Conservation (phyloP, 768 basidiomycete species). For the Serpula lacrymans region DNA sequence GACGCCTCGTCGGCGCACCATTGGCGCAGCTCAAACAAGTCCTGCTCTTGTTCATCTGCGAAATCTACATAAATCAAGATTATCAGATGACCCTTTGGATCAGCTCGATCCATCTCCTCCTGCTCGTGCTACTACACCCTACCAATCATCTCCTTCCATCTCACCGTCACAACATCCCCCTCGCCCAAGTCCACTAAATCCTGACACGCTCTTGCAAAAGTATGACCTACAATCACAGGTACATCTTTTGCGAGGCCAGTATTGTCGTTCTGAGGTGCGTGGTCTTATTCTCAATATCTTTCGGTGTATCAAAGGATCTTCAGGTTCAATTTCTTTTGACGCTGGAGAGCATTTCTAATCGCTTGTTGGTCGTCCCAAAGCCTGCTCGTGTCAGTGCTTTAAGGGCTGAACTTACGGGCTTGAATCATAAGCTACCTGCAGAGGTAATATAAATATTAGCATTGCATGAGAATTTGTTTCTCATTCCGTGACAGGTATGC, state of each 20-base stretch:
- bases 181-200: constrained; percentile 40
- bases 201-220: constrained; percentile 57
- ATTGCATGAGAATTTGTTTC: not conserved
- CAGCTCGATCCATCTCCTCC: constrained; percentile 51
- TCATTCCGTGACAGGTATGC: constrained; percentile 53
- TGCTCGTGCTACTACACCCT: constrained; percentile 40
- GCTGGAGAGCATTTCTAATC: constrained; percentile 90
- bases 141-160: constrained; percentile 72
- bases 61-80: constrained; percentile 46
- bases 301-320: constrained; percentile 11
- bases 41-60: constrained; percentile 66
- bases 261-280: constrained; percentile 81
- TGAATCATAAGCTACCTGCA: constrained; percentile 95
- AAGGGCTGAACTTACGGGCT: constrained; percentile 88
- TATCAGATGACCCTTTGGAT: constrained; percentile 73
- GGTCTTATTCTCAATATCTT: not conserved
- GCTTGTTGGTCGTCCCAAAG: constrained; percentile 86
- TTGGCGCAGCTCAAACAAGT: constrained; percentile 67
- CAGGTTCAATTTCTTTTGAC: constrained; percentile 84
- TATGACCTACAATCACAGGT: constrained; percentile 68
- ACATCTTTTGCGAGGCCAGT: constrained; percentile 79
- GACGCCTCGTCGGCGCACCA: constrained; percentile 52
- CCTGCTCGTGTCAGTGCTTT: constrained; percentile 96
- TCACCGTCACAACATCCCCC: constrained; percentile 43
- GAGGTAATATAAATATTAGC: constrained; percentile 54